phyloP scores from a whole-genome alignment of 129 eudicot species.

The Daucus carota region DNA sequence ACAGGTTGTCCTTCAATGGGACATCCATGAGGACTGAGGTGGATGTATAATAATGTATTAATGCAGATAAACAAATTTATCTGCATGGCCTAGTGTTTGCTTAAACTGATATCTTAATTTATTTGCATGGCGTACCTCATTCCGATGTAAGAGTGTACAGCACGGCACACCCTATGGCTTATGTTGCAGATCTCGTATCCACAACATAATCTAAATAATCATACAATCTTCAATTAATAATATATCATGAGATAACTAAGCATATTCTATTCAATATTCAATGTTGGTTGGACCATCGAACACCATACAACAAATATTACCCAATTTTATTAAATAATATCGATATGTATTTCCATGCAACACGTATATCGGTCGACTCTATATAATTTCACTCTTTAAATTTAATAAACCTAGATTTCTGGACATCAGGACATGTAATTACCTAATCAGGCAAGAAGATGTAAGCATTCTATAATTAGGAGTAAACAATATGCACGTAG shows the following conservation, averaged over 20 bases:
- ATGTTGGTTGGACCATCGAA: neutral
- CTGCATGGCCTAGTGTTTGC: neutral
- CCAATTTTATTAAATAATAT: no score
- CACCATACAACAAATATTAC: no score
- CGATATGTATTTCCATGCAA: neutral
- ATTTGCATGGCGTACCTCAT: neutral
- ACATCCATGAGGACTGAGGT: no score
- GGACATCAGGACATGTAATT: conserved; percentile 20
- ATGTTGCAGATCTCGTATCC: neutral
- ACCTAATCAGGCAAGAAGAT: conserved; percentile 17
- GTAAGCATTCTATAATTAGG: neutral
- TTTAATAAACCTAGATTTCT: conserved; percentile 1
- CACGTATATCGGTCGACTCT: neutral
- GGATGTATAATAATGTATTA: no score
- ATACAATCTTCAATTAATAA: neutral
- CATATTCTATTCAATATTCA: neutral
- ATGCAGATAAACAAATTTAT: neutral
- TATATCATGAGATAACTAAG: neutral
- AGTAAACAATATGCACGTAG: neutral
- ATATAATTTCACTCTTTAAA: neutral
- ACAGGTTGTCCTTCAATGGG: no score
- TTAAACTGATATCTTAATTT: neutral
- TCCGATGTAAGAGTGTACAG: neutral
- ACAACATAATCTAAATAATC: neutral
- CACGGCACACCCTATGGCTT: neutral